Conservation (phyloP, 2,329 filamentous ascomycete genomes). For the Diaporthe citriasiana region DNA sequence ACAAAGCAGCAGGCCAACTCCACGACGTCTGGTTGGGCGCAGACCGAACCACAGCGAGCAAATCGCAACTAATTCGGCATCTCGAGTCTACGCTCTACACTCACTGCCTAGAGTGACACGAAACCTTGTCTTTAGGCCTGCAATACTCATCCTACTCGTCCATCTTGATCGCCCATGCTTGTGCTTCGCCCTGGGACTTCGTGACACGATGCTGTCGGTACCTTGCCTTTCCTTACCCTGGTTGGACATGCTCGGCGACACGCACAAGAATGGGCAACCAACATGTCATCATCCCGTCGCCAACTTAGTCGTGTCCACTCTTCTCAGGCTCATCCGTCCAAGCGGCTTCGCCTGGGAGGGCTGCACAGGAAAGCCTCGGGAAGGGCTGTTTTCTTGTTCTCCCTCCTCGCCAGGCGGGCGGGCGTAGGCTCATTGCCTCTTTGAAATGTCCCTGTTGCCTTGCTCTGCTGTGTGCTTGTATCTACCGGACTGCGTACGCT, state of each 20-base stretch:
- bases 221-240: neutral
- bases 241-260: conserved; percentile 37
- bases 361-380: conserved; percentile 18
- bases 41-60: conserved; percentile 29
- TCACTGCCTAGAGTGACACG: conserved; percentile 14
- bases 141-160: neutral
- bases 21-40: conserved; percentile 35
- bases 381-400: conserved; percentile 8
- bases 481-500: neutral
- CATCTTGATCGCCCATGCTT: neutral
- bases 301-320: conserved; percentile 30
- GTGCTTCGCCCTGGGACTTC: neutral
- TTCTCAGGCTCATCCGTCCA: conserved; percentile 5
- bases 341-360: conserved; percentile 26
- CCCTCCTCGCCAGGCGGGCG: neutral
- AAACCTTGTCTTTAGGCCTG: neutral
- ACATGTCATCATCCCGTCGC: conserved; percentile 27
- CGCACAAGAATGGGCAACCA: conserved; percentile 5
- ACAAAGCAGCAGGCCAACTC: conserved; percentile 24
- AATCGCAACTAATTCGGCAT: conserved; percentile 24
- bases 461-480: neutral
- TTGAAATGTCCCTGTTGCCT: neutral
- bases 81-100: neutral
- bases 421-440: neutral
- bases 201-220: neutral